Evolutionary conservation across 352 stramenopile genomes (phyloP).

Genomic region (Thraustotheca clavata): DNA sequence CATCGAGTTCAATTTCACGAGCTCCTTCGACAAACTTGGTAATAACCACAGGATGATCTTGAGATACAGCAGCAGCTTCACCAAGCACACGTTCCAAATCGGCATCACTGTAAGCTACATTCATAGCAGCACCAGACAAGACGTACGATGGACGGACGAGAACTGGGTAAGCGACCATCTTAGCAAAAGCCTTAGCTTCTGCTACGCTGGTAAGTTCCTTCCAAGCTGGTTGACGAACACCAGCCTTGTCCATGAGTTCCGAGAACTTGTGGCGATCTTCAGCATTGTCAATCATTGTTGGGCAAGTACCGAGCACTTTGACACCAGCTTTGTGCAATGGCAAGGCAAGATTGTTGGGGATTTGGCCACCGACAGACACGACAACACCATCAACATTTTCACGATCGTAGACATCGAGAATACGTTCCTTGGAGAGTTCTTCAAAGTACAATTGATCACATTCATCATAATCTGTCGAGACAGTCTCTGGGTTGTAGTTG

Average conservation of each 20-base stretch:
- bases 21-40: constrained; percentile 94
- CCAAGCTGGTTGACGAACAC: constrained; percentile 70
- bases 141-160: constrained; percentile 97
- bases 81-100: constrained; percentile 83
- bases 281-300: constrained; percentile 92
- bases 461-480: constrained; percentile 97
- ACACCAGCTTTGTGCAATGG: constrained; percentile 83
- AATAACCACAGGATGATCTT: constrained; percentile 96
- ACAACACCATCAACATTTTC: constrained; percentile 84
- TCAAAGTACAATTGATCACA: constrained; percentile 98
- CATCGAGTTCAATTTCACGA: constrained; percentile 92
- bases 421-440: constrained; percentile 90
- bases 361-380: constrained; percentile 93
- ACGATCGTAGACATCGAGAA: constrained; percentile 92
- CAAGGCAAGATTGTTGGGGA: constrained; percentile 94
- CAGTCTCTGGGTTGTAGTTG: constrained; percentile 98
- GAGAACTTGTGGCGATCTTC: constrained; percentile 94
- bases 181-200: constrained; percentile 89
- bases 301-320: constrained; percentile 73
- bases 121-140: constrained; percentile 96
- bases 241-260: constrained; percentile 93
- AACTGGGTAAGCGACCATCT: constrained; percentile 91
- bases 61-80: constrained; percentile 89
- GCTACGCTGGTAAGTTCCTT: constrained; percentile 86
- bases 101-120: constrained; percentile 92